Evolutionary conservation across 2,329 filamentous ascomycete genomes (phyloP), one percentile per base, ranked within the genome.

Genomic region (Xylariaceae sp.): DNA sequence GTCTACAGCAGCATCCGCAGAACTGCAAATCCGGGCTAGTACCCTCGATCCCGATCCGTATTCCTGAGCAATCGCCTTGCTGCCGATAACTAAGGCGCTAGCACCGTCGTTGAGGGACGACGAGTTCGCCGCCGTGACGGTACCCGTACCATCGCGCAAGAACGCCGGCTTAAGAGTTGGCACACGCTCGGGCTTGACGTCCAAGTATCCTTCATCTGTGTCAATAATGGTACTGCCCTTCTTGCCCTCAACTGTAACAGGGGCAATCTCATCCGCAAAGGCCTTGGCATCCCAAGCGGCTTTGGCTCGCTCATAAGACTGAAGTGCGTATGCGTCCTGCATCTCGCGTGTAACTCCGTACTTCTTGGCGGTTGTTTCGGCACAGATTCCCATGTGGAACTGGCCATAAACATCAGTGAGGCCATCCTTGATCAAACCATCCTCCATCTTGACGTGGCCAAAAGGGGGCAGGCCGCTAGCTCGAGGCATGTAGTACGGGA

Each of bases 311-410:
- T 91, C 84, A 75, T 97, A 99, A 3, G 89, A 94, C 73, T 85
- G 82, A 62, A 97, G 92, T 11, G 94, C 90, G 71, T 95, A 97
- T 64, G 88, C 82, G 70, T 99, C 94, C 77, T 99, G 94, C 73
- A 89, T 86, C 74, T 97, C 86, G 11, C 94, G 81, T 7, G 88
- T 87, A 64, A 99, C 83, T 0, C 82, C 78, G 74, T 90, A 83
- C 68, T 92, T 93, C 80, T 96, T 96, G 52, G 90, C 94, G 1
- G 93, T 97, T 66, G 88, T 90, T 78, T 99, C 94, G 13, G 92
- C 92, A 72, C 94, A 99, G 68, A 94, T 92, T 49, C 94, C 94
- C 94, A 99, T 99, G 76, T 97, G 94, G 70, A 97, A 89, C 72
- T 96, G 85, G 73, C 96, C 92, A 76, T 97, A 99, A 11, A 96